phyloP scores from a whole-genome alignment of 257 asterid species.

The Solanum tacnaense region DNA sequence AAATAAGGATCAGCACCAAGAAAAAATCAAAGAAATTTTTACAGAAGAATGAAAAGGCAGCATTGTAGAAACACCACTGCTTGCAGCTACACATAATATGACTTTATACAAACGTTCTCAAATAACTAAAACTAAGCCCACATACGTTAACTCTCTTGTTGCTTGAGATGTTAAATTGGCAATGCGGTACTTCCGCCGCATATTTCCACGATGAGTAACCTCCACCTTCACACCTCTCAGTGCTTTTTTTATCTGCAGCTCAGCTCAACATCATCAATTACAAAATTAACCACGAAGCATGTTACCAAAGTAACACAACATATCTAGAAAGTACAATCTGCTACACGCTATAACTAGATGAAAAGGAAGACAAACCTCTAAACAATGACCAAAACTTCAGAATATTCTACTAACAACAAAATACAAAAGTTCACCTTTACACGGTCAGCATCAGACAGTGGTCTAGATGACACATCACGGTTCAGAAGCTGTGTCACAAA shows the following conservation, averaged over 20 bases:
- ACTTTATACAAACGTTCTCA: neutral
- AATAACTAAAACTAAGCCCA: neutral
- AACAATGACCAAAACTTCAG: neutral
- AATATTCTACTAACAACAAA: neutral
- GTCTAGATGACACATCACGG: conserved; percentile 65
- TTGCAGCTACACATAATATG: neutral
- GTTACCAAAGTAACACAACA: neutral
- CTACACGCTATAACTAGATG: neutral
- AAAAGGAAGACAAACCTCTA: neutral
- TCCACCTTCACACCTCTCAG: conserved; percentile 93
- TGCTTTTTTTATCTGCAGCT: conserved; percentile 77
- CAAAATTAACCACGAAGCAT: neutral
- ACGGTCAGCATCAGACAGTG: conserved; percentile 88
- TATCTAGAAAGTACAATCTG: neutral
- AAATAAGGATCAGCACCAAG: neutral
- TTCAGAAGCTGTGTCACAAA: conserved; percentile 79
- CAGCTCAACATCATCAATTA: neutral
- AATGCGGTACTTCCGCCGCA: conserved; percentile 89
- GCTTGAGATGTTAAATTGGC: conserved; percentile 90
- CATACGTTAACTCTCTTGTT: conserved; percentile 86
- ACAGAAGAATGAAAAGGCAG: neutral
- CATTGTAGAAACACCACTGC: neutral
- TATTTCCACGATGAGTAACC: conserved; percentile 94
- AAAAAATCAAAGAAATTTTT: neutral
- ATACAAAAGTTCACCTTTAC: conserved; percentile 52